Evolutionary conservation across 2,329 filamentous ascomycete genomes (phyloP).

Genomic region (Trichoderma breve): DNA sequence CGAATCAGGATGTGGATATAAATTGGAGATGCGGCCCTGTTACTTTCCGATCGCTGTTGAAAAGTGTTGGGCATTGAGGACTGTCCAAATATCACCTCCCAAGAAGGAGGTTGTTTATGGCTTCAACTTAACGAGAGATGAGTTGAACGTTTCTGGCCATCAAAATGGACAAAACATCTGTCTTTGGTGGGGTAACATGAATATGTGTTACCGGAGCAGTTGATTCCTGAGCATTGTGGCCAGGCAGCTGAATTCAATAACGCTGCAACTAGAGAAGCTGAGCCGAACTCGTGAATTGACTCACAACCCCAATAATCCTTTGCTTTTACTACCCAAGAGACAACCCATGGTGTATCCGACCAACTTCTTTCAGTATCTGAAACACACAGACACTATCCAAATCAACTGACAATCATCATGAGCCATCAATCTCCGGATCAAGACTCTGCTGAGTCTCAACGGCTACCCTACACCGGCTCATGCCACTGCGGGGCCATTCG

Average conservation of each 20-base stretch:
- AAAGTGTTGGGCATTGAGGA: background rate
- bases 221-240: background rate
- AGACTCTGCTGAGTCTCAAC: background rate
- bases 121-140: background rate
- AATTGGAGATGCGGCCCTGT: background rate
- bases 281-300: background rate
- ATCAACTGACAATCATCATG: background rate
- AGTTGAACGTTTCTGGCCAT: background rate
- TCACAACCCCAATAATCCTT: background rate
- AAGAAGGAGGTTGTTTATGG: background rate
- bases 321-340: background rate
- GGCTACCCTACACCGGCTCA: slow-evolving; percentile 36
- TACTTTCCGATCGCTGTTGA: background rate
- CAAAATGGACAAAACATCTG: background rate
- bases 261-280: background rate
- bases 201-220: background rate
- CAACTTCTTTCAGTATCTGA: too few relatives aligned
- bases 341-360: too few relatives aligned
- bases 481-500: slow-evolving; percentile 46
- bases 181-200: background rate
- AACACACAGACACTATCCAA: background rate
- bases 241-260: background rate
- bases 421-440: background rate
- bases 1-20: background rate
- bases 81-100: background rate